Conservation (phyloP, 1,139 yeast genomes). For the Pichia sp. region DNA sequence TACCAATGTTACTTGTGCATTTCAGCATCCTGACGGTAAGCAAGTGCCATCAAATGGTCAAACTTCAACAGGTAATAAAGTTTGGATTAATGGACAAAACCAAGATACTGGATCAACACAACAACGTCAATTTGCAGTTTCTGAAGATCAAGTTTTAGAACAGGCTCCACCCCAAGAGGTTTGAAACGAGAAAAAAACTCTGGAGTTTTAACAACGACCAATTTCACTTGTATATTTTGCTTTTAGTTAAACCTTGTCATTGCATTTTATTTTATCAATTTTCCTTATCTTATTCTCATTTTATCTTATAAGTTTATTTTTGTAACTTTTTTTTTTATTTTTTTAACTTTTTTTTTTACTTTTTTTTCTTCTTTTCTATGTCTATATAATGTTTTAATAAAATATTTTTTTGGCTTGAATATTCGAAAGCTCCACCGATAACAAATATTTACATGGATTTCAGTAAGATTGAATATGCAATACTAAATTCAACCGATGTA, state of each 20-base stretch:
- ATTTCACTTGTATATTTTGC: background rate
- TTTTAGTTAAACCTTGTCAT: no score
- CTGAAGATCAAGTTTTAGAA: conserved; percentile 71
- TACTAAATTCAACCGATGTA: no score
- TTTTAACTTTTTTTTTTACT: conserved; percentile 5
- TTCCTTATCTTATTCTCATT: conserved; percentile 4
- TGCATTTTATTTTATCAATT: background rate
- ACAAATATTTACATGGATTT: no score
- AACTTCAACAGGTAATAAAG: conserved; percentile 30
- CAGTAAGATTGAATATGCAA: no score
- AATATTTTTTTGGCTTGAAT: background rate
- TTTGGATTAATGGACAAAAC: conserved; percentile 38
- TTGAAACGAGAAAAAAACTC: conserved; percentile 4
- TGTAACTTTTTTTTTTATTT: conserved; percentile 6
- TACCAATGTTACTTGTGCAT: conserved; percentile 62
- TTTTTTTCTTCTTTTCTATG: background rate
- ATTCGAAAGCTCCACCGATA: no score
- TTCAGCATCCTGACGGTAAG: conserved; percentile 75
- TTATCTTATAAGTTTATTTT: conserved; percentile 5
- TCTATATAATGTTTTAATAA: background rate
- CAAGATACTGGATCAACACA: conserved; percentile 32
- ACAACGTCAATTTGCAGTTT: conserved; percentile 68
- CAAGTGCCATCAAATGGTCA: conserved; percentile 21
- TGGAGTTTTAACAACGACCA: no score
- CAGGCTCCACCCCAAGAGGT: conserved; percentile 50